Conservation (phyloP, 2,329 filamentous ascomycete species). For the Colletotrichum magnum region DNA sequence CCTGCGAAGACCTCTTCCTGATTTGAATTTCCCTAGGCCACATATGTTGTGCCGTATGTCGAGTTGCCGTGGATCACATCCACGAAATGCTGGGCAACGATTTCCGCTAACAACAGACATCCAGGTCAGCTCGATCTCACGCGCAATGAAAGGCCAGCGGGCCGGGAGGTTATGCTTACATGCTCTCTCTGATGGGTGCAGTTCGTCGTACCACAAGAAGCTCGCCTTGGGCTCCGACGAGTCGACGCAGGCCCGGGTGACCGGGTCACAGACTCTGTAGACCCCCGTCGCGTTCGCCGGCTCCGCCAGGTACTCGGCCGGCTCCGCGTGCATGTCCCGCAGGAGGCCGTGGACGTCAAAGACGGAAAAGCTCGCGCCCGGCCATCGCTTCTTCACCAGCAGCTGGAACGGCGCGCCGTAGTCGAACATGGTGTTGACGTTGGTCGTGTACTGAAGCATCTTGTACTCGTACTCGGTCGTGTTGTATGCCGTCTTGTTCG, state of each 20-base stretch:
- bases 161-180: constrained; percentile 56
- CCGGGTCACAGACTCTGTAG: constrained; percentile 66
- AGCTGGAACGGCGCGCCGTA: constrained; percentile 65
- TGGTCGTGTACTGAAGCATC: constrained; percentile 62
- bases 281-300: constrained; percentile 74
- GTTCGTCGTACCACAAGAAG: constrained; percentile 80
- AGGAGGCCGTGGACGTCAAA: constrained; percentile 78
- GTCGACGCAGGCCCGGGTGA: constrained; percentile 52
- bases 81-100: constrained; percentile 58
- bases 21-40: neutral
- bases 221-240: constrained; percentile 64
- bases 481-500: constrained; percentile 61
- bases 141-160: neutral
- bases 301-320: constrained; percentile 71
- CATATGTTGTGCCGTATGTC: constrained; percentile 54
- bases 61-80: constrained; percentile 57
- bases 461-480: constrained; percentile 61
- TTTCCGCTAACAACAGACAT: constrained; percentile 47
- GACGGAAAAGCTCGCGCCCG: constrained; percentile 72
- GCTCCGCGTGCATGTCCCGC: constrained; percentile 74
- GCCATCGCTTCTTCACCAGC: constrained; percentile 62
- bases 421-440: constrained; percentile 63
- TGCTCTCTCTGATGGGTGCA: constrained; percentile 79
- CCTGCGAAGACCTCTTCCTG: neutral
- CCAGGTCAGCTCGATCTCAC: neutral